Evolutionary conservation across 2,329 filamentous ascomycete genomes (phyloP).

Genomic region (Alternaria triticina): DNA sequence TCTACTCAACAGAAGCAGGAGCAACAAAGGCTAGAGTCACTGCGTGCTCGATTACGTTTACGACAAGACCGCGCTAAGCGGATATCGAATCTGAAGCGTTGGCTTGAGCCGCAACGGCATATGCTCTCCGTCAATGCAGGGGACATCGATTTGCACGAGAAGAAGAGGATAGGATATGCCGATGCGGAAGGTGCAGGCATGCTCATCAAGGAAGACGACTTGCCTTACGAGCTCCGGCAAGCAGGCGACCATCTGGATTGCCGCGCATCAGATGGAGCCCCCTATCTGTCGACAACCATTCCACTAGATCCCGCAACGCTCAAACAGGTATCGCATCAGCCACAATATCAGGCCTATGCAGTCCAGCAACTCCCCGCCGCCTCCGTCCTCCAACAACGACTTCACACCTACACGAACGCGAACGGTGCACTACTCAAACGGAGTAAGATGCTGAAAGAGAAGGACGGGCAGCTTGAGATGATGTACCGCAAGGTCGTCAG

Average conservation of each 20-base stretch:
- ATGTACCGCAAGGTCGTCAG: constrained; percentile 89
- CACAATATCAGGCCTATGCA: constrained; percentile 13
- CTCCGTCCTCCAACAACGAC: constrained; percentile 65
- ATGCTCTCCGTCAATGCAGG: constrained; percentile 55
- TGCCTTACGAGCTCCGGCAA: constrained; percentile 39
- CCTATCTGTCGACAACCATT: constrained; percentile 38
- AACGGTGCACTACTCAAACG: constrained; percentile 71
- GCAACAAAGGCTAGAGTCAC: constrained; percentile 72
- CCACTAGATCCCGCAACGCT: constrained; percentile 27
- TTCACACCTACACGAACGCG: constrained; percentile 73
- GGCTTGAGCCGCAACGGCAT: constrained; percentile 72
- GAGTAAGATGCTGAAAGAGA: constrained; percentile 74
- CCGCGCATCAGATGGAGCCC: constrained; percentile 37
- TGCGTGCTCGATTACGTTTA: constrained; percentile 70
- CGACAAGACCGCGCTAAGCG: constrained; percentile 71
- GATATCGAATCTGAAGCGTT: constrained; percentile 77
- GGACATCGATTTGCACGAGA: constrained; percentile 51
- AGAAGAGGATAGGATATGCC: constrained; percentile 54
- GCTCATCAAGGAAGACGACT: constrained; percentile 32
- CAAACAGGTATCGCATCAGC: constrained; percentile 38
- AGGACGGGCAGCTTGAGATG: constrained; percentile 82
- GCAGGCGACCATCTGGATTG: constrained; percentile 35
- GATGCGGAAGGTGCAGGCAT: constrained; percentile 49
- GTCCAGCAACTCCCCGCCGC: constrained; percentile 27
- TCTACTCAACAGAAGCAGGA: constrained; percentile 81